Conservation (phyloP, 257 asterid species). For the Gentiana dahurica region DNA sequence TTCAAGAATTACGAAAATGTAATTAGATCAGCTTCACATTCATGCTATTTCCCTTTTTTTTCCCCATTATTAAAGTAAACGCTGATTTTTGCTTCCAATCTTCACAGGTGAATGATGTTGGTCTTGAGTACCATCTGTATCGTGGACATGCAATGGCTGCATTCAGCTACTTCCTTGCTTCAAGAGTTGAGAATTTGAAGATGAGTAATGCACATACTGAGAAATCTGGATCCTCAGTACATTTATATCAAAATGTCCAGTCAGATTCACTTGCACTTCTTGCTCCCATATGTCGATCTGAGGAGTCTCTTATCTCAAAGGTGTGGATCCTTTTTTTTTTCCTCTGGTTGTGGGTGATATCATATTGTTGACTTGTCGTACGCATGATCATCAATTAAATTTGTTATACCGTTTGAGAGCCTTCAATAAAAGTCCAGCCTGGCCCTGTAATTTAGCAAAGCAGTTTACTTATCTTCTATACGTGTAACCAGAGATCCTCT, state of each 20-base stretch:
- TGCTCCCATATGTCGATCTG: slow-evolving; percentile 58
- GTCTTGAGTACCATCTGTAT: slow-evolving; percentile 91
- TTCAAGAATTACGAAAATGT: no score
- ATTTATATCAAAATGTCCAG: slow-evolving; percentile 65
- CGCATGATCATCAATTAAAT: no score
- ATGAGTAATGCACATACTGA: slow-evolving; percentile 40
- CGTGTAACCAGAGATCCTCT: no score
- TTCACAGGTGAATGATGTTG: slow-evolving; percentile 72
- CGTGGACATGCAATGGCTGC: slow-evolving; percentile 98
- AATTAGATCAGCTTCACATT: no score
- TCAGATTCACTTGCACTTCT: slow-evolving; percentile 71
- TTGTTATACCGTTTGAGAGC: no score
- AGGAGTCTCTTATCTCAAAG: slow-evolving; percentile 76
- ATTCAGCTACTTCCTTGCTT: slow-evolving; percentile 55
- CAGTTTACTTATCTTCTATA: no score
- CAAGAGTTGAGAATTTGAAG: slow-evolving; percentile 61
- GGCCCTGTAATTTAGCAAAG: no score
- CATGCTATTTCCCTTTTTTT: no score
- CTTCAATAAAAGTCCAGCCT: no score
- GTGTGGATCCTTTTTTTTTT: slow-evolving; percentile 39
- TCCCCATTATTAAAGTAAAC: no score
- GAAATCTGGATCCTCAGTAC: slow-evolving; percentile 32
- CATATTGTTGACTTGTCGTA: not conserved
- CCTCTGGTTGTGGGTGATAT: not conserved
- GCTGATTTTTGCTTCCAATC: slow-evolving; percentile 15